Evolutionary conservation across 2,329 filamentous ascomycete species (phyloP).

Genomic region (Metarhizium anisopliae): DNA sequence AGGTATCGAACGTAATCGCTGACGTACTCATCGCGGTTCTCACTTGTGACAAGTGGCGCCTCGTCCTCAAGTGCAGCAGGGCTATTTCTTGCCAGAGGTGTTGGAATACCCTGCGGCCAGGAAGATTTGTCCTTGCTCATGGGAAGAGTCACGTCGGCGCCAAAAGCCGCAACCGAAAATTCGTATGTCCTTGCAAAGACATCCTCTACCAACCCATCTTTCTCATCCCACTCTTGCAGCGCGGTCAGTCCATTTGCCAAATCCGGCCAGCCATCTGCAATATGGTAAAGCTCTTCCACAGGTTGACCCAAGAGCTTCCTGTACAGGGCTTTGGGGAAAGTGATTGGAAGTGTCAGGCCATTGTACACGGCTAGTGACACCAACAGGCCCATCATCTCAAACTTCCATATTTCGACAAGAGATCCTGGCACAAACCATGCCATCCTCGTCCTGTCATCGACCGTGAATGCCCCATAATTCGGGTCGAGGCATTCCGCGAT

Average conservation of each 20-base stretch:
- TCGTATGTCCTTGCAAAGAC: constrained; percentile 79
- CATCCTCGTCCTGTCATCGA: constrained; percentile 67
- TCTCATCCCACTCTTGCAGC: constrained; percentile 68
- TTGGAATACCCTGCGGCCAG: constrained; percentile 45
- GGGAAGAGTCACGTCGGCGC: constrained; percentile 45
- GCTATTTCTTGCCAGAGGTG: constrained; percentile 20
- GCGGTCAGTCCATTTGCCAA: constrained; percentile 65
- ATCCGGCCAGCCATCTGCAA: constrained; percentile 81
- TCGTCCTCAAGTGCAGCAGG: constrained; percentile 28
- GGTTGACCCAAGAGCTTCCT: constrained; percentile 64
- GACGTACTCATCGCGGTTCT: constrained; percentile 70
- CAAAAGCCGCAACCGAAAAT: constrained; percentile 60
- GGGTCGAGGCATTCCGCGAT: constrained; percentile 73
- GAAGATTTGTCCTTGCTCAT: constrained; percentile 36
- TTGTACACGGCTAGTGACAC: constrained; percentile 89
- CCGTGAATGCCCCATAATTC: constrained; percentile 69
- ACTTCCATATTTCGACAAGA: constrained; percentile 78
- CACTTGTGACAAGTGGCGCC: constrained; percentile 67
- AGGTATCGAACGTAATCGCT: constrained; percentile 80
- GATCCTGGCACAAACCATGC: constrained; percentile 83
- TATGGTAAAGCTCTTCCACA: constrained; percentile 63
- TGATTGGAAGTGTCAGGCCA: constrained; percentile 81
- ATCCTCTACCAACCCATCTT: constrained; percentile 68
- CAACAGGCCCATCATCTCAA: constrained; percentile 79
- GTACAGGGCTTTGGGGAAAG: constrained; percentile 80